phyloP scores from a whole-genome alignment of 768 basidiomycete species.

The Boletus edulis region DNA sequence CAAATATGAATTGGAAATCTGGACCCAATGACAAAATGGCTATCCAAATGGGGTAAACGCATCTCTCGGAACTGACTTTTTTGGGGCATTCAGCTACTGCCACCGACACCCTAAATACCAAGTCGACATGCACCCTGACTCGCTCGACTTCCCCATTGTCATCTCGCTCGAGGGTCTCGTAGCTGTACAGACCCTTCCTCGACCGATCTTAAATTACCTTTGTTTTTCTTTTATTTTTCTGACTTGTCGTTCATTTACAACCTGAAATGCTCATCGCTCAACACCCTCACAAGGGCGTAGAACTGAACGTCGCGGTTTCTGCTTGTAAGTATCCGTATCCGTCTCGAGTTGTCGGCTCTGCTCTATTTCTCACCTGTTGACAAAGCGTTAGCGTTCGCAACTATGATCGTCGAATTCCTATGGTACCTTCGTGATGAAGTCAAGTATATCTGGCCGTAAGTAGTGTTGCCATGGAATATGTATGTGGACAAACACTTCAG shows the following conservation, averaged over 20 bases:
- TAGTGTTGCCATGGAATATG: neutral
- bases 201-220: neutral
- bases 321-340: conserved; percentile 7
- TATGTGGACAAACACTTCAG: neutral
- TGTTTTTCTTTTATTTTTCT: neutral
- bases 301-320: conserved; percentile 8
- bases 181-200: neutral
- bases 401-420: conserved; percentile 18
- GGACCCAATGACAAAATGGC: too few species aligned
- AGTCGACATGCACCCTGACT: too few species aligned
- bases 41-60: too few species aligned
- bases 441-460: conserved; percentile 24
- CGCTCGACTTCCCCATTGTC: neutral
- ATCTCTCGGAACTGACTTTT: too few species aligned
- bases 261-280: neutral
- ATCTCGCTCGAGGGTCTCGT: too few species aligned
- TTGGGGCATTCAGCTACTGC: too few species aligned
- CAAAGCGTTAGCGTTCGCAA: conserved; percentile 3
- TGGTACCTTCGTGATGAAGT: conserved; percentile 15
- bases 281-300: neutral
- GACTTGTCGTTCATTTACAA: neutral
- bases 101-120: too few species aligned
- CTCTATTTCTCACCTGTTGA: neutral
- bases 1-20: too few species aligned
- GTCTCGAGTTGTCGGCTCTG: neutral